Evolutionary conservation across 2,329 filamentous ascomycete genomes (phyloP), one percentile per base, ranked within the genome.

Genomic region (Xylaria sp.): DNA sequence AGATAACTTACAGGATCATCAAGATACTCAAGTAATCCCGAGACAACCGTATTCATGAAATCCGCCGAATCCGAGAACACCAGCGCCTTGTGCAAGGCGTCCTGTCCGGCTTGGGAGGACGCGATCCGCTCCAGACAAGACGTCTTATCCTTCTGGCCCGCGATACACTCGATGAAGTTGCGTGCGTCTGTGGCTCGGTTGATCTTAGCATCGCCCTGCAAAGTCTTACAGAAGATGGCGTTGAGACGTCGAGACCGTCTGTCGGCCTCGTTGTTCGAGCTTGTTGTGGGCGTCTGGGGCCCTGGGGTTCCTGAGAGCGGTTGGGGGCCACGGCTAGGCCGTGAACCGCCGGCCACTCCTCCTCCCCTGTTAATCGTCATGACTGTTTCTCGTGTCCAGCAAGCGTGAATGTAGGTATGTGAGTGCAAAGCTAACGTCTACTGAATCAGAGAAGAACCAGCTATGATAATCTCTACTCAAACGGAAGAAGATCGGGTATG

Each of bases 91-190:
- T 57, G 51, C 7, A 57, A 39, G 34, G 59, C 59, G 3, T 60
- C 54, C 23, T 54, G 54, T 8, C 54, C 59, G 4, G 35, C 6
- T 18, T 57, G 51, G 1, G 51, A 60, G 37, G 59, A 57, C 30
- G 54, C 51, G 4, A 54, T 55, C 23, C 55, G 57, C 37, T 60
- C 59, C 2, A 60, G 37, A 30, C 59, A 60, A 5, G 54, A 39
- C 2, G 51, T 47, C 51, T 57, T 57, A 34, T 60, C 51, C 48
- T 57, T 19, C 30, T 60, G 54, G 34, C 47, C 53, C 4, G 11
- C n/a, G 16, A 57, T 57, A 23, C 54, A 57, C n/a, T 57, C 46
- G 30, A 60, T 54, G 13, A 60, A 57, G 11, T 57, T 54, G 10
- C 30, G 51, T 16, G 59, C 54, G 48, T 47, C 48, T 9, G 47